Evolutionary conservation across 768 basidiomycete species (phyloP), one percentile per base, ranked within the genome.

Genomic region (Pleurotus eryngii): DNA sequence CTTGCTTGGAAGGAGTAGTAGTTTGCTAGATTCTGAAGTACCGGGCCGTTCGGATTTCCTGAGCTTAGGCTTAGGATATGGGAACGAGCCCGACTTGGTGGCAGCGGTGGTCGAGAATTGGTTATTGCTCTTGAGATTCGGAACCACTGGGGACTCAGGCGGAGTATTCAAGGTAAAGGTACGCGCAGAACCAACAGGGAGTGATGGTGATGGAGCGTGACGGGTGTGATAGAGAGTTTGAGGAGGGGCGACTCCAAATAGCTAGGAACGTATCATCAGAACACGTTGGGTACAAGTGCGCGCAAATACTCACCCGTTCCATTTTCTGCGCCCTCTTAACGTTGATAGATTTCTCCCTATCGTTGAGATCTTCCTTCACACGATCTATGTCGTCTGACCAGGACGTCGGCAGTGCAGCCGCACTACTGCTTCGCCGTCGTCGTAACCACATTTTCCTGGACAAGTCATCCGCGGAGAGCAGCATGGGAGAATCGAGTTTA

Each of bases 301-400:
- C 18, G 18, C 15, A 8, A 35, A n/a, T 40, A 67, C 78, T 27
- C 56, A 89, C 91, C 83, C 89, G 87, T 71, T 92, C 90, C 90
- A 94, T 92, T 72, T 93, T 94, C 66, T 86, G 78, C 39, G 90
- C 90, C 50, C 92, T 74, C 49, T 85, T 79, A 46, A 94, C 90
- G 64, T 89, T 89, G 65, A 87, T 81, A 12, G 87, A 86, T 73
- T 90, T 91, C 67, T 92, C 90, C 61, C 73, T 77, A 26, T 83
- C 83, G 63, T 84, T 79, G 48, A 93, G 76, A 58, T 89, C 86
- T 66, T 84, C 87, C 69, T 82, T 88, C 43, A 85, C 68, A 30
- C 87, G 76, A 59, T 90, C 88, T 39, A 81, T 67, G 35, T 81
- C 78, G 49, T 82, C 81, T 9, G 72, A 72, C 83, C 82, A 84